These are phyloP conservation scores for Anthoceros angustus DNA, from an alignment of 225 moss, liverwort and hornwort genomes.

Conservation along the genomic window DNA sequence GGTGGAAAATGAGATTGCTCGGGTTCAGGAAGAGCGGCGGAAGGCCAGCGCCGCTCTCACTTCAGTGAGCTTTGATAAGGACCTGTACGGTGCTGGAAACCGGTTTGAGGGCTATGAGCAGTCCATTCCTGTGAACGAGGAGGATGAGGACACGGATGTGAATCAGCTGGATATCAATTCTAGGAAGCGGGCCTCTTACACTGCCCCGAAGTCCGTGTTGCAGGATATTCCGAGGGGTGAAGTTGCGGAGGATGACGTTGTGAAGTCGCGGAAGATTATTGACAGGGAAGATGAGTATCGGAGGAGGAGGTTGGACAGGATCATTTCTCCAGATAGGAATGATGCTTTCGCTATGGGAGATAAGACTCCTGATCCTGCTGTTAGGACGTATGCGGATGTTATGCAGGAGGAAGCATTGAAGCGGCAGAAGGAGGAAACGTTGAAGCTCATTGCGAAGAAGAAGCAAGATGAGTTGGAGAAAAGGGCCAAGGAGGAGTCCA, in stretches of 20 bases:
- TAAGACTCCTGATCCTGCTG: slow-evolving; percentile 69
- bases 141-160: slow-evolving; percentile 67
- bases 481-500: slow-evolving; percentile 51
- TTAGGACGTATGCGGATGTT: slow-evolving; percentile 76
- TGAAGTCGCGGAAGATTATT: slow-evolving; percentile 86
- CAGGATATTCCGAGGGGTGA: slow-evolving; percentile 72
- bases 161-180: slow-evolving; percentile 56
- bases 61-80: slow-evolving; percentile 74
- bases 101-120: slow-evolving; percentile 93
- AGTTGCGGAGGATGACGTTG: slow-evolving; percentile 53
- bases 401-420: slow-evolving; percentile 77
- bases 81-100: slow-evolving; percentile 69
- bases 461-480: slow-evolving; percentile 82
- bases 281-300: slow-evolving; percentile 96
- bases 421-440: slow-evolving; percentile 66
- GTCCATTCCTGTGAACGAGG: slow-evolving; percentile 77
- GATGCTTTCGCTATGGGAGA: slow-evolving; percentile 98
- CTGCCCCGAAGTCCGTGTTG: slow-evolving; percentile 63
- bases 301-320: slow-evolving; percentile 64
- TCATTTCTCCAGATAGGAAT: slow-evolving; percentile 76
- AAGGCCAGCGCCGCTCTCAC: slow-evolving; percentile 74
- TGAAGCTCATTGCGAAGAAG: slow-evolving; percentile 74
- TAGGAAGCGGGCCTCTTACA: slow-evolving; percentile 61
- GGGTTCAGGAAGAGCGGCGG: slow-evolving; percentile 80
- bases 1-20: slow-evolving; percentile 64